Percentiles rank a stretch among this genome's conserved stretches.
phyloP scores from a whole-genome alignment of 768 basidiomycete species.

The Plicaturopsis crispa region DNA sequence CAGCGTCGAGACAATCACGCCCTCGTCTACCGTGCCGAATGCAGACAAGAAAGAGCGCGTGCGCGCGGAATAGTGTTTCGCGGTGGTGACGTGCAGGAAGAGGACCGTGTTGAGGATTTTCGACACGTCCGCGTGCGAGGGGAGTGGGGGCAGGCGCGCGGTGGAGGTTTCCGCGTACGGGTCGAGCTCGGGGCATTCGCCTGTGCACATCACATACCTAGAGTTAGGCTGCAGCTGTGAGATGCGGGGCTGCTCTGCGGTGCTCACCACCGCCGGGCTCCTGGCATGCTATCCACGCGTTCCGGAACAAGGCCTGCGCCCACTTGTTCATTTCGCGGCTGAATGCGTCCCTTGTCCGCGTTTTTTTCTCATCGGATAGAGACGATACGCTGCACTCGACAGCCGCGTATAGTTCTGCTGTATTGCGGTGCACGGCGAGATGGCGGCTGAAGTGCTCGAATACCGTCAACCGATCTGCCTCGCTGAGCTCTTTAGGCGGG shows the following conservation, averaged over 20 bases:
- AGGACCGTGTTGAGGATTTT: constrained; percentile 43
- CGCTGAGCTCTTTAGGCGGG: constrained; percentile 32
- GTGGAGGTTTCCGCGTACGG: constrained; percentile 39
- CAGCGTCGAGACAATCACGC: constrained; percentile 33
- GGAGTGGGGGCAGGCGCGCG: constrained; percentile 29
- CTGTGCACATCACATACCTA: constrained; percentile 13
- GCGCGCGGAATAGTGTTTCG: constrained; percentile 42
- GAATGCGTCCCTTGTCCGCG: constrained; percentile 18
- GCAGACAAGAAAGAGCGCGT: constrained; percentile 38
- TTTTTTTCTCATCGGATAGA: constrained; percentile 11
- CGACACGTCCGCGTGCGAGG: constrained; percentile 25
- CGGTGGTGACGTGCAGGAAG: constrained; percentile 39
- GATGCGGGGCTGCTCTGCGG: not conserved
- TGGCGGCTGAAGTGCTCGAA: constrained; percentile 36
- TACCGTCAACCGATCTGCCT: constrained; percentile 24
- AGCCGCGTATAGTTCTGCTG: constrained; percentile 28
- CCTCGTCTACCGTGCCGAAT: constrained; percentile 35
- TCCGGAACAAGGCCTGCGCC: constrained; percentile 34
- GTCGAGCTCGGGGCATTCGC: constrained; percentile 33
- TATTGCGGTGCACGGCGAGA: constrained; percentile 40
- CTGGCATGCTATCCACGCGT: constrained; percentile 37
- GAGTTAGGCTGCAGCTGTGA: constrained; percentile 1
- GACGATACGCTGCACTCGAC: constrained; percentile 24
- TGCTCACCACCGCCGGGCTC: constrained; percentile 30
- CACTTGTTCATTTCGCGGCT: constrained; percentile 31